Percentiles rank a stretch among this genome's conserved stretches.
Evolutionary conservation across 73 alveolate genomes (phyloP).

Genomic region (Tetrahymena borealis): DNA sequence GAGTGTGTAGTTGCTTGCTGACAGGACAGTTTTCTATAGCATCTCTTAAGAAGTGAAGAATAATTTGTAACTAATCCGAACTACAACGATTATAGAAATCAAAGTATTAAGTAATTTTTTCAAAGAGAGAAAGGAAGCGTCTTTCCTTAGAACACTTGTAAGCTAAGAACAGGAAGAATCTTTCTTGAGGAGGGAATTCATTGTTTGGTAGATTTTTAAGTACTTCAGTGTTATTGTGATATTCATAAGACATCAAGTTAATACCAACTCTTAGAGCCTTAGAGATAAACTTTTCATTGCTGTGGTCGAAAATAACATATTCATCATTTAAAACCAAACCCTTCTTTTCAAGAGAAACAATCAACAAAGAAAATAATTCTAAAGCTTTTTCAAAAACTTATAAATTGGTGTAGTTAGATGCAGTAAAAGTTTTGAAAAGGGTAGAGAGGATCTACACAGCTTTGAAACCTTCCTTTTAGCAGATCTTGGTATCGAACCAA

Average conservation of each 20-base stretch:
- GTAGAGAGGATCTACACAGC: background rate
- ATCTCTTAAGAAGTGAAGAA: background rate
- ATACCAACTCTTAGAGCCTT: slow-evolving; percentile 2
- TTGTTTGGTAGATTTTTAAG: background rate
- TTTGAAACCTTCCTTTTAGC: background rate
- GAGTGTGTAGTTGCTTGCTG: background rate
- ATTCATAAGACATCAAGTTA: background rate
- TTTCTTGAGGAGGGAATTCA: background rate
- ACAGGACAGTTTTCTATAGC: background rate
- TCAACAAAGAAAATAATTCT: background rate
- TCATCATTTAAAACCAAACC: background rate
- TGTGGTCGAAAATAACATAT: background rate
- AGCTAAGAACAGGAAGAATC: background rate
- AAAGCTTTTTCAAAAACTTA: background rate
- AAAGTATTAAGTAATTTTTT: background rate
- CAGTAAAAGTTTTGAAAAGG: background rate
- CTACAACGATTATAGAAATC: background rate
- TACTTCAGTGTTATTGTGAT: background rate
- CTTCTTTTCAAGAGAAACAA: background rate
- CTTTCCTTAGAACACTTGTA: background rate
- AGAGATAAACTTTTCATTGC: background rate
- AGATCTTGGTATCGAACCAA: background rate
- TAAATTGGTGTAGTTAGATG: background rate
- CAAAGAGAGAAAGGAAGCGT: background rate
- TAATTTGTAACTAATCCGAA: background rate